Evolutionary conservation across 768 basidiomycete genomes (phyloP).

Genomic region (Leccinum uliginosum): DNA sequence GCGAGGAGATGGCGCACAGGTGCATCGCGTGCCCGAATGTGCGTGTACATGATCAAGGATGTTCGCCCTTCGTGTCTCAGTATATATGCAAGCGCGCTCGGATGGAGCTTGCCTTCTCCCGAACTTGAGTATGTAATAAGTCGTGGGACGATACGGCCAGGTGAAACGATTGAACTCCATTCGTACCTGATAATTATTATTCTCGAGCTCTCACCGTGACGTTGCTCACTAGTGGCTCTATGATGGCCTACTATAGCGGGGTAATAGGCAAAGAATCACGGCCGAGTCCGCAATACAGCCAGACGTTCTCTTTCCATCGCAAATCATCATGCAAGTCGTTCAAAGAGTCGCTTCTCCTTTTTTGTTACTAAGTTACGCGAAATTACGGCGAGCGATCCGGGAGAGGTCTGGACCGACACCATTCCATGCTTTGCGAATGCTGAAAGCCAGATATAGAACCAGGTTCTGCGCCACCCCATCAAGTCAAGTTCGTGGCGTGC

Average conservation of each 20-base stretch:
- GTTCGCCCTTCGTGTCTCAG: background rate
- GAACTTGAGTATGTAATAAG: background rate
- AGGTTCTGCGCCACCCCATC: background rate
- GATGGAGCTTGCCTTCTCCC: conserved; percentile 14
- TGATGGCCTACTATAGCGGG: too few relatives aligned
- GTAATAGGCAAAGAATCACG: background rate
- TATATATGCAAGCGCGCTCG: conserved; percentile 1
- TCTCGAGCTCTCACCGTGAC: background rate
- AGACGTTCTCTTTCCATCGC: too few relatives aligned
- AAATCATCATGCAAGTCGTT: too few relatives aligned
- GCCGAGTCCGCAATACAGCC: too few relatives aligned
- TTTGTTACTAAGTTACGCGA: too few relatives aligned
- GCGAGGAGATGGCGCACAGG: conserved; percentile 10
- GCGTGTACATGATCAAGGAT: conserved; percentile 14
- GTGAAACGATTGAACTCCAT: too few relatives aligned
- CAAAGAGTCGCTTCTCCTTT: too few relatives aligned
- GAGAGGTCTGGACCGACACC: background rate
- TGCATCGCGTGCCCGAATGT: conserved; percentile 10
- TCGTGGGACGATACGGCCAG: background rate
- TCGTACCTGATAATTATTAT: background rate
- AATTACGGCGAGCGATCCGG: background rate
- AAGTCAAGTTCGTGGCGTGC: conserved; percentile 6
- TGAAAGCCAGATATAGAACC: background rate
- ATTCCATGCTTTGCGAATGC: background rate
- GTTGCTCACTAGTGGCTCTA: background rate